Evolutionary conservation across 306 rosid genomes (phyloP).

Genomic region (Glycine tomentella): DNA sequence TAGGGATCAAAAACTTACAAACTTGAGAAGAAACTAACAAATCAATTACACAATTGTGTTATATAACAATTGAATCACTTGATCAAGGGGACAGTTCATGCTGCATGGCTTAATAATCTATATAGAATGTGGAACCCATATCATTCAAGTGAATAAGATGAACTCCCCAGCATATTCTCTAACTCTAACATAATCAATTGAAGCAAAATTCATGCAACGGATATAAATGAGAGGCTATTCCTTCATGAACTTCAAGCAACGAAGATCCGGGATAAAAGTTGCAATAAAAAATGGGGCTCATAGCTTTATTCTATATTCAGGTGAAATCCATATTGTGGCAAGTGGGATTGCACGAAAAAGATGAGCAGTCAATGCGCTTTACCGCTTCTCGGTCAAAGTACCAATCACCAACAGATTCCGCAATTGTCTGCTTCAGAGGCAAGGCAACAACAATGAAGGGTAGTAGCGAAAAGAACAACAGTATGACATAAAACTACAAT

Average conservation of each 20-base stretch:
- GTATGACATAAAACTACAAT: conserved; percentile 34
- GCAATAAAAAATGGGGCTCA: conserved; percentile 30
- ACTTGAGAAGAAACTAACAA: too few species aligned
- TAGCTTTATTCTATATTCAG: conserved; percentile 41
- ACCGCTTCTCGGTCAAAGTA: conserved; percentile 60
- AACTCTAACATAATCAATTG: conserved; percentile 7
- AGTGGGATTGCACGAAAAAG: conserved; percentile 94
- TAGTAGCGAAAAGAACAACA: conserved; percentile 16
- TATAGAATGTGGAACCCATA: conserved; percentile 18
- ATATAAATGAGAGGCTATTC: conserved; percentile 7
- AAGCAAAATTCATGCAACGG: conserved; percentile 3
- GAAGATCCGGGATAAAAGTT: conserved; percentile 31
- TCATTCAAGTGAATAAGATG: conserved; percentile 34
- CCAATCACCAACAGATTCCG: conserved; percentile 92
- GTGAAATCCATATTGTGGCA: conserved; percentile 72
- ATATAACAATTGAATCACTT: neutral
- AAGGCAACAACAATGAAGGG: conserved; percentile 36
- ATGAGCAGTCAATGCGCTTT: conserved; percentile 73
- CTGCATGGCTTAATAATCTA: conserved; percentile 34
- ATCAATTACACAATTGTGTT: neutral
- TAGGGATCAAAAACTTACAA: neutral
- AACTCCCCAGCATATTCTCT: conserved; percentile 34
- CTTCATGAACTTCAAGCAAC: conserved; percentile 39
- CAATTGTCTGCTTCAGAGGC: conserved; percentile 76
- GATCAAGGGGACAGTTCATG: conserved; percentile 14